Base-by-base conservation (phyloP, 169 alveolate species). In the Cyclospora cayetanensis region DNA sequence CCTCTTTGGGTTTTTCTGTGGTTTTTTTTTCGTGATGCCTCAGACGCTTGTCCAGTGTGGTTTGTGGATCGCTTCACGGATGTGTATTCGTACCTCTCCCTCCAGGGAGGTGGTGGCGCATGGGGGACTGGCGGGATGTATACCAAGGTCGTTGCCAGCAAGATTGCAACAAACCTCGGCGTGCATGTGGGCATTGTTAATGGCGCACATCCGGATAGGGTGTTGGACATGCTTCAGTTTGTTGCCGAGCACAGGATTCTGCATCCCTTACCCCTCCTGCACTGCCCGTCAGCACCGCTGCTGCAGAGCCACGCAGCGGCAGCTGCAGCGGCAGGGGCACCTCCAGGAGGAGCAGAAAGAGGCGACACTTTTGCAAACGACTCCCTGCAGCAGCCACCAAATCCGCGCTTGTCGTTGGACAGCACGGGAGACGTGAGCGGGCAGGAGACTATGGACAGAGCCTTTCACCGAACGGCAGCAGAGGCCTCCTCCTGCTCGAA, bases 121-220 rank as follows among this genome's bases (percentile, higher is more conserved):
- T 90, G 79, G 82, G 96, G 96, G 29, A 94, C 96, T 11, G 96
- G 96, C 27, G 96, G 96, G 0, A 92, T 94, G 95, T 60, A 91
- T 60, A 94, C 95, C n/a, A 94, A 94, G 63, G 80, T 94, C n/a
- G 43, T 76, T 46, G 96, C 96, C 29, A 93, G 94, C 31, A 82
- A 91, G 42, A 77, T 92, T 22, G 96, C 96, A 34, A 94, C 94
- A 27, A 92, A 94, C 29, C 91, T 93, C 11, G 96, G 96, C 39
- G 72, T 85, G 34, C 66, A 85, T 37, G 91, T 91, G 2, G 92
- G 74, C 29, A n/a, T 85, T 9, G 15, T 53, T 29, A 63, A 85
- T 39, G 92, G 92, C 41, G 11, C 12, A 39, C 7, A 60, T n/a
- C 91, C 79, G 15, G 68, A 63, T 31, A 29, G 91, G 50, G 43